Percentiles rank a stretch among this genome's conserved stretches.
Evolutionary conservation across 225 moss, liverwort and hornwort genomes (phyloP).

Genomic region (Physcomitrellopsis africana): DNA sequence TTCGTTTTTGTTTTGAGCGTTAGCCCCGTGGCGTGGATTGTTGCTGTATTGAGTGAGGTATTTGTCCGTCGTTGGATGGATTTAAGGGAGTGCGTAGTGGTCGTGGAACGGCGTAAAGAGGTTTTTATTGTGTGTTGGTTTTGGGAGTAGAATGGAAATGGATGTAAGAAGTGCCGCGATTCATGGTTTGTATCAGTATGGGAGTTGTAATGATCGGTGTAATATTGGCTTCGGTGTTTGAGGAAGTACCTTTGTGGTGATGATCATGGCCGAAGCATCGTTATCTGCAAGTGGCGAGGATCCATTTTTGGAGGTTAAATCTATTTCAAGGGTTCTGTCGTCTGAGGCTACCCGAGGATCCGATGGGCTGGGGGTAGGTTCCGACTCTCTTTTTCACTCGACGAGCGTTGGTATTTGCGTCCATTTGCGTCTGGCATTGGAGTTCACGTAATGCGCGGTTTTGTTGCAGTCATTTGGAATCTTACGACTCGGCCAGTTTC

Average conservation of each 20-base stretch:
- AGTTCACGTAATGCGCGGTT: background rate
- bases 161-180: too few relatives aligned
- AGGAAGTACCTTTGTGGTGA: constrained; percentile 21
- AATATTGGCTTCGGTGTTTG: background rate
- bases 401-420: background rate
- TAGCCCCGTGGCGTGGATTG: too few relatives aligned
- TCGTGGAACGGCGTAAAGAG: too few relatives aligned
- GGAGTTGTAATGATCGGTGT: constrained; percentile 47
- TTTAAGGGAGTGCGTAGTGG: too few relatives aligned
- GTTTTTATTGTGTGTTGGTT: too few relatives aligned
- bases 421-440: background rate
- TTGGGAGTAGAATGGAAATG: too few relatives aligned
- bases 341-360: constrained; percentile 29
- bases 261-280: constrained; percentile 24
- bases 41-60: too few relatives aligned
- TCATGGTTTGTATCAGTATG: background rate
- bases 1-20: too few relatives aligned
- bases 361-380: constrained; percentile 33
- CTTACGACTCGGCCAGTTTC: too few relatives aligned
- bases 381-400: too few relatives aligned
- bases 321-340: constrained; percentile 37
- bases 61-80: too few relatives aligned
- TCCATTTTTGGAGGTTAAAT: constrained; percentile 49
- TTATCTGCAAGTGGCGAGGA: constrained; percentile 36
- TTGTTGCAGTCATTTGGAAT: background rate